phyloP scores from a whole-genome alignment of 768 basidiomycete species.

The Termitomyces sp. region DNA sequence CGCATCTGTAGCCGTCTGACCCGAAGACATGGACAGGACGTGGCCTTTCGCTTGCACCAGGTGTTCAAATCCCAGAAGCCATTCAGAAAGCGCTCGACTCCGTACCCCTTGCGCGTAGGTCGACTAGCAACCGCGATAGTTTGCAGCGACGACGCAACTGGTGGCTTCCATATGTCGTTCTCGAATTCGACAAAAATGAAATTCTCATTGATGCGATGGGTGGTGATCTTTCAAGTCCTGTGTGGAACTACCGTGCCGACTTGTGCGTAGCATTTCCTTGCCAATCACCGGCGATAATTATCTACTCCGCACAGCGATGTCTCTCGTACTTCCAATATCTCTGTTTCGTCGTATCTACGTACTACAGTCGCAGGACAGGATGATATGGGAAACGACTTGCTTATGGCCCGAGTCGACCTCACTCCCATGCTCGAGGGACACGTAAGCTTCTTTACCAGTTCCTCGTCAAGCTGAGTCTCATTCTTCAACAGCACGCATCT shows the following conservation, averaged over 20 bases:
- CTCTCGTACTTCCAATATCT: slow-evolving; percentile 87
- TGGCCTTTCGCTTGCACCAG: slow-evolving; percentile 75
- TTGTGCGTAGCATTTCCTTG: slow-evolving; percentile 58
- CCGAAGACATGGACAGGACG: slow-evolving; percentile 44
- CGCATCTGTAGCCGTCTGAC: neutral
- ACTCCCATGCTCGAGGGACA: slow-evolving; percentile 78
- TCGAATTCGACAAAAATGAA: slow-evolving; percentile 98
- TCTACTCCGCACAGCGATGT: slow-evolving; percentile 67
- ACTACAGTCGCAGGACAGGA: slow-evolving; percentile 75
- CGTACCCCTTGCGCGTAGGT: slow-evolving; percentile 46
- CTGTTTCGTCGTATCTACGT: slow-evolving; percentile 87
- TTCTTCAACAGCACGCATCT: slow-evolving; percentile 54
- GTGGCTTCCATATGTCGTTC: slow-evolving; percentile 97
- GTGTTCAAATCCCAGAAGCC: slow-evolving; percentile 73
- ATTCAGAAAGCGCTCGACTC: slow-evolving; percentile 79
- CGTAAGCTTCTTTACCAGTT: slow-evolving; percentile 33
- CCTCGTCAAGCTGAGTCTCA: slow-evolving; percentile 9
- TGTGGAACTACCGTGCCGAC: slow-evolving; percentile 94
- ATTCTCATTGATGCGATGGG: slow-evolving; percentile 94
- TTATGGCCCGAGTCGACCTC: slow-evolving; percentile 90
- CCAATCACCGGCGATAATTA: neutral
- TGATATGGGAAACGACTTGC: slow-evolving; percentile 96
- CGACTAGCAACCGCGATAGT: slow-evolving; percentile 80
- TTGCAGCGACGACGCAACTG: slow-evolving; percentile 90
- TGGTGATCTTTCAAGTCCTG: slow-evolving; percentile 84